A percentile compares a stretch with the other conserved stretches of the same genome.
Evolutionary conservation across 257 asterid genomes (phyloP).

Genomic region (Mitragyna speciosa): DNA sequence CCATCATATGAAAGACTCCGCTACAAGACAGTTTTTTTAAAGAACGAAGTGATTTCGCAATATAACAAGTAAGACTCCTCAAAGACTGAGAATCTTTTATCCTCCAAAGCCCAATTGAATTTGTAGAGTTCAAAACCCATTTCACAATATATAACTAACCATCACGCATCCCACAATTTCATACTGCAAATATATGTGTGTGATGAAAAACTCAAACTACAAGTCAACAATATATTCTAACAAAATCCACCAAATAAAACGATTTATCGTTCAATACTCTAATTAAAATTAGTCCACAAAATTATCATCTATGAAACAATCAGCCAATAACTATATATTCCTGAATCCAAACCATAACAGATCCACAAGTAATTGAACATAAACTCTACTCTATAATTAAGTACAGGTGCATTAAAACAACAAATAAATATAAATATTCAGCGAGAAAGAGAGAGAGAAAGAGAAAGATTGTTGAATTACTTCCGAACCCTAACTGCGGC

Average conservation of each 20-base stretch:
- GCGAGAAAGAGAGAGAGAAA: not conserved
- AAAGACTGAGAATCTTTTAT: not conserved
- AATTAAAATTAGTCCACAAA: not conserved
- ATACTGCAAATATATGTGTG: too few relatives aligned
- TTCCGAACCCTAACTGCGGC: not conserved
- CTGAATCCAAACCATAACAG: not conserved
- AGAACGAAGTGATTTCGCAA: not conserved
- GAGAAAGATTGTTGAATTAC: constrained; percentile 2
- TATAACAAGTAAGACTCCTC: not conserved
- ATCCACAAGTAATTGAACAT: not conserved
- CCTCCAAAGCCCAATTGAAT: too few relatives aligned
- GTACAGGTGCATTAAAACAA: not conserved
- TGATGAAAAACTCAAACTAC: not conserved
- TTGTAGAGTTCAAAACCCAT: too few relatives aligned
- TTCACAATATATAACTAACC: too few relatives aligned
- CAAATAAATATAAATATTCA: not conserved
- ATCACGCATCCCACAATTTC: too few relatives aligned
- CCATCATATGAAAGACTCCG: not conserved
- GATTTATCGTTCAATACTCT: not conserved
- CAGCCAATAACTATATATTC: not conserved
- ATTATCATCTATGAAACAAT: not conserved
- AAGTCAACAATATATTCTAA: not conserved
- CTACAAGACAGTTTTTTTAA: not conserved
- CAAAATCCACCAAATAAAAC: not conserved
- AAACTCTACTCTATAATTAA: not conserved